Evolutionary conservation across 2,329 filamentous ascomycete genomes (phyloP), one percentile per base, ranked within the genome.

Genomic region (Penicillium griseofulvum): DNA sequence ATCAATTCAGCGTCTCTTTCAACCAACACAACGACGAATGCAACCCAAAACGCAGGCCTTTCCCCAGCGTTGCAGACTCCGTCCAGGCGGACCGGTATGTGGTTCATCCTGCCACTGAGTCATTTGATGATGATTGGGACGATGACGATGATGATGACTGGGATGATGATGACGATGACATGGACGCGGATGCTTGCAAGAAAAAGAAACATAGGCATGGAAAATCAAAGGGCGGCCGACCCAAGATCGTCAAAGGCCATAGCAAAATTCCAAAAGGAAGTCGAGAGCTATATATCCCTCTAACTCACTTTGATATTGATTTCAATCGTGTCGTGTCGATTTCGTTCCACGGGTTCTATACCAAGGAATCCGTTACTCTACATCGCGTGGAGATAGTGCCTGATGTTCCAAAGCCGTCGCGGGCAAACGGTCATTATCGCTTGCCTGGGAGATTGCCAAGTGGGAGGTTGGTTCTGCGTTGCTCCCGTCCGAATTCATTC

Each of bases 401-500:
- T 19, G 71, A 75, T 0, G 71, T 86, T 1, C 86, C 86, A 14
- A 11, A 34, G 11, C 63, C 63, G 4, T 55, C 55, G 1, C 17
- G 12, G 4, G 49, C 41, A 22, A 65, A 65, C 1, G 58, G 72
- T 0, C 71, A 73, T 17, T 80, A 82, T 57, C 75, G 67, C 29
- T 74, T 87, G 9, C 85, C 85, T 1, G 71, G 73, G 54, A 88
- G 88, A 71, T 73, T 86, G 29, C 80, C 84, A 0, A 85, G 80
- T 1, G 86, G 86, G 7, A 79, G 78, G 19, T 75, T 89, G 33
- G 75, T 86, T 43, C 83, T 88, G 64, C 77, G 81, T 7, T 89
- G 87, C 77, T 86, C 81, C 61, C 80, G 85, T 17, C 85, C 86
- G 44, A 87, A 88, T 73, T 85, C 82, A 0, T 88, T 89, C 67